phyloP scores from a whole-genome alignment of 371 early-diverging fungal genomes.

The Mucor irregularis region DNA sequence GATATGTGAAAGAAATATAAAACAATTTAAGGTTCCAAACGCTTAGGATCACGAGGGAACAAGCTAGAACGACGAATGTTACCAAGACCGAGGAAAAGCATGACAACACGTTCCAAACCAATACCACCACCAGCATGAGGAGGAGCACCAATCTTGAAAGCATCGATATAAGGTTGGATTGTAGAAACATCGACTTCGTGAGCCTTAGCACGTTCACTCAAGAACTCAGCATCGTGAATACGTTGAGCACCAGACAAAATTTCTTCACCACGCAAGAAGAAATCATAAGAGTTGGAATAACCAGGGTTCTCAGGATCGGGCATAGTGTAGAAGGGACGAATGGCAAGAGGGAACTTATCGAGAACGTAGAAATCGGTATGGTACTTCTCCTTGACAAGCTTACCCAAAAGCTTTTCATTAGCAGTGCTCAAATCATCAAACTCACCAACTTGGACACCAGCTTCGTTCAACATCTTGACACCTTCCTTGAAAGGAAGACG shows the following conservation, averaged over 20 bases:
- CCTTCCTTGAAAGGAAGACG: constrained; percentile 91
- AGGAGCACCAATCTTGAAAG: constrained; percentile 98
- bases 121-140: constrained; percentile 99
- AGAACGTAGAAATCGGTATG: constrained; percentile 98
- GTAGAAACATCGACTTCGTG: constrained; percentile 85
- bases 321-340: constrained; percentile 99
- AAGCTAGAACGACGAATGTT: constrained; percentile 97
- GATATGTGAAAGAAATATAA: not conserved
- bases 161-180: constrained; percentile 94
- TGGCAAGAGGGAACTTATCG: constrained; percentile 98
- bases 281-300: constrained; percentile 99
- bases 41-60: constrained; percentile 99
- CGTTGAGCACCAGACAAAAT: constrained; percentile 99
- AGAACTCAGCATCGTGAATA: constrained; percentile 90
- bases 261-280: constrained; percentile 99
- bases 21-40: constrained; percentile 84
- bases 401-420: constrained; percentile 93
- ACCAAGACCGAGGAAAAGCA: constrained; percentile 94
- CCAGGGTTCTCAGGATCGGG: constrained; percentile 86
- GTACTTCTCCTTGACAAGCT: constrained; percentile 93
- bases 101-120: constrained; percentile 98
- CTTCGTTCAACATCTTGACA: constrained; percentile 89
- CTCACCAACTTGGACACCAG: constrained; percentile 91
- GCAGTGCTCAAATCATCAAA: constrained; percentile 94
- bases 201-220: constrained; percentile 81